Evolutionary conservation across 331 rosid genomes (phyloP).

Genomic region (Quercus phellos): DNA sequence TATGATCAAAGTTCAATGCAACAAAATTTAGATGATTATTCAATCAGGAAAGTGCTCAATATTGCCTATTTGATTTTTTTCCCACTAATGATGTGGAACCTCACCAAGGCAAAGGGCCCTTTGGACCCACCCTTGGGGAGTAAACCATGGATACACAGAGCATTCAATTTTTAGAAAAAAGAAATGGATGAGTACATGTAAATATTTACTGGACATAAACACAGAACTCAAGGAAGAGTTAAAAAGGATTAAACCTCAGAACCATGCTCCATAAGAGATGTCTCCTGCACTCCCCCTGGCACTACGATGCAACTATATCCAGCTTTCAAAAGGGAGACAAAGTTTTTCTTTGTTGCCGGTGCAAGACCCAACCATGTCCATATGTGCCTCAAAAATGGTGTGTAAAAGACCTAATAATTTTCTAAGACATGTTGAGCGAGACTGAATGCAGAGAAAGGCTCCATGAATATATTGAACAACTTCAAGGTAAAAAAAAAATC

Average conservation of each 20-base stretch:
- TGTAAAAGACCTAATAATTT: slow-evolving; percentile 63
- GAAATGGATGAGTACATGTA: background rate
- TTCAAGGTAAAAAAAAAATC: slow-evolving; percentile 31
- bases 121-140: too few species aligned
- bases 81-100: too few species aligned
- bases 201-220: slow-evolving; percentile 5
- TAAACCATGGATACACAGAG: too few species aligned
- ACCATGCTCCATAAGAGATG: slow-evolving; percentile 71
- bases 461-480: slow-evolving; percentile 9
- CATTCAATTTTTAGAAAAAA: background rate
- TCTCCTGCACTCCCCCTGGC: slow-evolving; percentile 97
- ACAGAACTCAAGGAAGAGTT: slow-evolving; percentile 11
- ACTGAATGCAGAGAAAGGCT: slow-evolving; percentile 9
- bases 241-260: slow-evolving; percentile 56
- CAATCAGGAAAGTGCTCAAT: background rate
- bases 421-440: slow-evolving; percentile 24
- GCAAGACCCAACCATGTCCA: slow-evolving; percentile 95
- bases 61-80: background rate
- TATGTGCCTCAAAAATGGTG: slow-evolving; percentile 86
- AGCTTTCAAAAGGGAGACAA: slow-evolving; percentile 47
- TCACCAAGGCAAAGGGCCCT: too few species aligned
- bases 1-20: background rate
- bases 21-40: background rate
- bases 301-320: slow-evolving; percentile 78
- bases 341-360: slow-evolving; percentile 63